Conservation (phyloP, 805 yeast species). For the Barnettozyma wickerhamii region DNA sequence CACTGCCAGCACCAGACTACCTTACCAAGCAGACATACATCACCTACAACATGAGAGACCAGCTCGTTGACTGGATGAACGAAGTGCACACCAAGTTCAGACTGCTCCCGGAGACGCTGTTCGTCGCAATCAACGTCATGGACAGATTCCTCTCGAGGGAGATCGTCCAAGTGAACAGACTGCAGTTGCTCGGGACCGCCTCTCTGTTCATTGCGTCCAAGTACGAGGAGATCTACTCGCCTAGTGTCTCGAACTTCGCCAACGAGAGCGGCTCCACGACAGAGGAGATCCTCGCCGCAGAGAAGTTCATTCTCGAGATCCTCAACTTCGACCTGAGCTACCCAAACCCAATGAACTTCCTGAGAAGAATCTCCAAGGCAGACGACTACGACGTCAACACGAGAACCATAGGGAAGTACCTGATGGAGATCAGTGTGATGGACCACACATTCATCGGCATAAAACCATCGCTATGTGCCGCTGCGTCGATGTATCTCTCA, state of each 20-base stretch:
- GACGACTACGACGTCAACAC: slow-evolving; percentile 90
- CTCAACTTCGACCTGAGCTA: slow-evolving; percentile 74
- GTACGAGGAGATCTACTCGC: slow-evolving; percentile 89
- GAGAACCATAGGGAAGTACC: slow-evolving; percentile 84
- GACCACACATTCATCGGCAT: slow-evolving; percentile 77
- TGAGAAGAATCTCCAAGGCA: slow-evolving; percentile 88
- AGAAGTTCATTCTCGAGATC: slow-evolving; percentile 70
- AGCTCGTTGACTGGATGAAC: slow-evolving; percentile 90
- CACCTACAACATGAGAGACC: slow-evolving; percentile 60
- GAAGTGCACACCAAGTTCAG: slow-evolving; percentile 84
- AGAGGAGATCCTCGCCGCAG: slow-evolving; percentile 83
- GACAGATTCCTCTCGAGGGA: slow-evolving; percentile 81
- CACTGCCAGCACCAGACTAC: slow-evolving; percentile 51
- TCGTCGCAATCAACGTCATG: slow-evolving; percentile 79
- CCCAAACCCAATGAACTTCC: slow-evolving; percentile 91
- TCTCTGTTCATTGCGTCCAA: slow-evolving; percentile 86
- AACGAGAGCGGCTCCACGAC: slow-evolving; percentile 78
- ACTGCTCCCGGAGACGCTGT: slow-evolving; percentile 81
- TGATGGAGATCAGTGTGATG: slow-evolving; percentile 73
- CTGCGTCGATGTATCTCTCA: slow-evolving; percentile 85
- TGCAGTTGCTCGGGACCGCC: slow-evolving; percentile 85
- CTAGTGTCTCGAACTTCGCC: slow-evolving; percentile 81
- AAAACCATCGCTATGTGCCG: slow-evolving; percentile 79
- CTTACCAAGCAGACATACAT: slow-evolving; percentile 39
- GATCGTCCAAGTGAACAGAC: slow-evolving; percentile 70